Evolutionary conservation across 345 rosid genomes (phyloP).

Genomic region (Nephelium lappaceum): DNA sequence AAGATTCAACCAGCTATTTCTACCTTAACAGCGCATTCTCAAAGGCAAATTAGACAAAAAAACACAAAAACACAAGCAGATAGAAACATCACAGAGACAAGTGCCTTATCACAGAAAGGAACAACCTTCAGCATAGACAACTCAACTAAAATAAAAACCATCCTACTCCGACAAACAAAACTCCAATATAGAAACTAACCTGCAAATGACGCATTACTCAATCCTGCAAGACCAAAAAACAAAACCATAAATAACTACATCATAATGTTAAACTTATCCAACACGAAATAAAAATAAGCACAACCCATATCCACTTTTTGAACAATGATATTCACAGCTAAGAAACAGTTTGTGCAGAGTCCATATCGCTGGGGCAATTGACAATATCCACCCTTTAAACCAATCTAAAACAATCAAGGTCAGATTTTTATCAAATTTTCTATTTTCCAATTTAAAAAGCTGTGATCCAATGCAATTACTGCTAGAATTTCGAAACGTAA

Average conservation of each 20-base stretch:
- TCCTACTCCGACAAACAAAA: background rate
- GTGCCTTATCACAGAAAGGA: too few species aligned
- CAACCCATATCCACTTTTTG: background rate
- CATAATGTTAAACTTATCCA: background rate
- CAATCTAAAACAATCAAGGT: background rate
- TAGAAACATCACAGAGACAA: background rate
- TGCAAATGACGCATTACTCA: constrained; percentile 63
- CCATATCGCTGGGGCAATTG: background rate
- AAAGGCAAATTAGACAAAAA: background rate
- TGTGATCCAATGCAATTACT: background rate
- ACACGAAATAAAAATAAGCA: background rate
- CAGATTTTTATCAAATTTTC: background rate
- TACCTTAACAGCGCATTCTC: background rate
- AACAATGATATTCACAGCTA: background rate
- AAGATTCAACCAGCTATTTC: background rate
- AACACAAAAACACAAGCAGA: background rate
- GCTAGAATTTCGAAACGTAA: background rate
- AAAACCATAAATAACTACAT: constrained; percentile 9
- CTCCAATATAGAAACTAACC: constrained; percentile 47
- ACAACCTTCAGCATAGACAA: background rate
- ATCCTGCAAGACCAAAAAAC: constrained; percentile 45
- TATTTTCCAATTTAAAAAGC: background rate
- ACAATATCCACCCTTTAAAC: background rate
- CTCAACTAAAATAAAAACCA: constrained; percentile 8
- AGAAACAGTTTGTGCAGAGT: background rate